phyloP scores from a whole-genome alignment of 805 yeast genomes.

The Hanseniaspora vineae region DNA sequence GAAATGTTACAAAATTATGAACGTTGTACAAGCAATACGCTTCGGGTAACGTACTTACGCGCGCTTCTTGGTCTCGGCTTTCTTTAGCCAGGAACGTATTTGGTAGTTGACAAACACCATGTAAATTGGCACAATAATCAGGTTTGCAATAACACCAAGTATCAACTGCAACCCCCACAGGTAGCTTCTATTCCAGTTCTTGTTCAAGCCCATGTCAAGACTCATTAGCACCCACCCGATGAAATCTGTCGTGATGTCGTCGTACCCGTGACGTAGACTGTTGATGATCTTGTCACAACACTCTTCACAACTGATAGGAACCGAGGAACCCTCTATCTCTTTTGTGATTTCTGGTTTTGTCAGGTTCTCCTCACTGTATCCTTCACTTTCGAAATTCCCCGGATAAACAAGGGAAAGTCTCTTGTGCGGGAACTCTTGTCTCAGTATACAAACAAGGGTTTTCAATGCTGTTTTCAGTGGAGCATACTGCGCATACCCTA shows the following conservation, averaged over 20 bases:
- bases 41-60: too few relatives aligned
- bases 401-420: slow-evolving; percentile 69
- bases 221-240: slow-evolving; percentile 73
- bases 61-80: neutral
- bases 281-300: slow-evolving; percentile 52
- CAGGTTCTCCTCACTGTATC: slow-evolving; percentile 63
- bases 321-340: slow-evolving; percentile 73
- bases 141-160: slow-evolving; percentile 34
- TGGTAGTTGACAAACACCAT: slow-evolving; percentile 38
- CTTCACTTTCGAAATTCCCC: slow-evolving; percentile 85
- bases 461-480: slow-evolving; percentile 79
- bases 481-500: slow-evolving; percentile 85
- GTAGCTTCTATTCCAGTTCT: slow-evolving; percentile 32
- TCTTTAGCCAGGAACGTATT: slow-evolving; percentile 22
- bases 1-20: neutral
- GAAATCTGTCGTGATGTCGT: slow-evolving; percentile 67
- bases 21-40: neutral
- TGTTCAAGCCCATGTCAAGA: slow-evolving; percentile 55
- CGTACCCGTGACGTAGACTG: slow-evolving; percentile 49
- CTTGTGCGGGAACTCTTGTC: slow-evolving; percentile 67
- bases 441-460: slow-evolving; percentile 57
- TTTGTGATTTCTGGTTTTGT: slow-evolving; percentile 81
- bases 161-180: slow-evolving; percentile 40
- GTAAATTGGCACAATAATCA: slow-evolving; percentile 46
- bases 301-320: slow-evolving; percentile 48